These are phyloP conservation scores for Pichia sp. DNA, from an alignment of 1,139 yeast species.

Conservation along the genomic window DNA sequence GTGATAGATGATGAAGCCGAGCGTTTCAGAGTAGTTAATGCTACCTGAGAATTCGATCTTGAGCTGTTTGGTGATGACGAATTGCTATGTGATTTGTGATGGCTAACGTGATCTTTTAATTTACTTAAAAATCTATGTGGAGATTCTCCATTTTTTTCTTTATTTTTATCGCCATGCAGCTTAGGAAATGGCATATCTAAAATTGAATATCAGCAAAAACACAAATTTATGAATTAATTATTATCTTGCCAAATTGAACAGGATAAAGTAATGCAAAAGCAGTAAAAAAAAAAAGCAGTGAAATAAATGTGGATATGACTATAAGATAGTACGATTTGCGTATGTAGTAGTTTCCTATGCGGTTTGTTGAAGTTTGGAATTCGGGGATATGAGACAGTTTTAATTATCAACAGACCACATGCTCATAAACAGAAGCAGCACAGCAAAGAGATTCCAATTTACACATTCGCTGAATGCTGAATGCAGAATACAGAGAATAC, in stretches of 20 bases:
- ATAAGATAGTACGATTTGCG: too few relatives aligned
- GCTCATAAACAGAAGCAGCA: too few relatives aligned
- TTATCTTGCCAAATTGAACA: background rate
- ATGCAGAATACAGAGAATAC: too few relatives aligned
- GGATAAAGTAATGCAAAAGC: too few relatives aligned
- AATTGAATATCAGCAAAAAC: background rate
- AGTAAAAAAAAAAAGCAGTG: too few relatives aligned
- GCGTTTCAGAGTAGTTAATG: background rate
- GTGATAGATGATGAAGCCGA: background rate
- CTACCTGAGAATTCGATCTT: conserved; percentile 2
- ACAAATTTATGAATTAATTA: background rate
- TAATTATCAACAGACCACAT: too few relatives aligned
- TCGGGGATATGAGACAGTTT: too few relatives aligned
- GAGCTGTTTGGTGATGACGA: background rate
- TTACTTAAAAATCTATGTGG: conserved; percentile 7
- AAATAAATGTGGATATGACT: too few relatives aligned
- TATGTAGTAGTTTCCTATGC: too few relatives aligned
- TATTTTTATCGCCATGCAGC: background rate
- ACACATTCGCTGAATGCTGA: too few relatives aligned
- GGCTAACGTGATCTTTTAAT: conserved; percentile 10
- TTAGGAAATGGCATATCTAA: background rate
- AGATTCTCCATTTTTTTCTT: conserved; percentile 1
- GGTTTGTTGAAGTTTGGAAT: too few relatives aligned
- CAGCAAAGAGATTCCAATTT: too few relatives aligned
- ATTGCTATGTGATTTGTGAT: background rate